Percentiles rank a stretch among this genome's conserved stretches.
Evolutionary conservation across 1,284 basidiomycete genomes (phyloP).

Genomic region (Naganishia cerealis): DNA sequence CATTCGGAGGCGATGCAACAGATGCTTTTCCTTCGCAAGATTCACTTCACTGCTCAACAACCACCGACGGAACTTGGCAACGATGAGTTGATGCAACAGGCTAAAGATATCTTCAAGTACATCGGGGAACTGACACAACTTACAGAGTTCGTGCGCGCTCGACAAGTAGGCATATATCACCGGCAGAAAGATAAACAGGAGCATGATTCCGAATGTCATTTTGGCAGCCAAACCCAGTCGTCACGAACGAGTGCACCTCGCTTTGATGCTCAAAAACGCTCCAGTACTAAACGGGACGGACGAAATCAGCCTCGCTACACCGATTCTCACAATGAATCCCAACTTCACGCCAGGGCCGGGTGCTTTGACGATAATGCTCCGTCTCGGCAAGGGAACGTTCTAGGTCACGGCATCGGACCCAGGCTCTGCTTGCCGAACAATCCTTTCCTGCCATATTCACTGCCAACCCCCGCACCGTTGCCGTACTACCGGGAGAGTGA

Average conservation of each 20-base stretch:
- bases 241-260: neutral
- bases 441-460: neutral
- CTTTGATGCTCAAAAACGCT: neutral
- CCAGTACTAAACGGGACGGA: neutral
- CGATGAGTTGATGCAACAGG: slow-evolving; percentile 7
- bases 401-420: neutral
- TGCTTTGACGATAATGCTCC: neutral
- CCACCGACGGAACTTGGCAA: slow-evolving; percentile 1
- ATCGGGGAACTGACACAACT: slow-evolving; percentile 2
- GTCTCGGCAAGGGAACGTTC: neutral
- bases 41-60: slow-evolving; percentile 17
- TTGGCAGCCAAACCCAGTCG: neutral
- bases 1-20: slow-evolving; percentile 3
- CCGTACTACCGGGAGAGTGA: neutral
- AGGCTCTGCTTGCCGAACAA: neutral
- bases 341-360: neutral
- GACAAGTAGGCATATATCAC: neutral
- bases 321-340: neutral
- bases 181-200: neutral
- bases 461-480: neutral
- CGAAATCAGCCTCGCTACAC: neutral
- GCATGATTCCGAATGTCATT: neutral
- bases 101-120: slow-evolving; percentile 1
- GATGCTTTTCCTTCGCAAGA: slow-evolving; percentile 13
- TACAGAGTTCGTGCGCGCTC: slow-evolving; percentile 1